These are phyloP conservation scores for Triticum turgidum DNA, from an alignment of 176 grass and related monocot genomes.

Conservation along the genomic window DNA sequence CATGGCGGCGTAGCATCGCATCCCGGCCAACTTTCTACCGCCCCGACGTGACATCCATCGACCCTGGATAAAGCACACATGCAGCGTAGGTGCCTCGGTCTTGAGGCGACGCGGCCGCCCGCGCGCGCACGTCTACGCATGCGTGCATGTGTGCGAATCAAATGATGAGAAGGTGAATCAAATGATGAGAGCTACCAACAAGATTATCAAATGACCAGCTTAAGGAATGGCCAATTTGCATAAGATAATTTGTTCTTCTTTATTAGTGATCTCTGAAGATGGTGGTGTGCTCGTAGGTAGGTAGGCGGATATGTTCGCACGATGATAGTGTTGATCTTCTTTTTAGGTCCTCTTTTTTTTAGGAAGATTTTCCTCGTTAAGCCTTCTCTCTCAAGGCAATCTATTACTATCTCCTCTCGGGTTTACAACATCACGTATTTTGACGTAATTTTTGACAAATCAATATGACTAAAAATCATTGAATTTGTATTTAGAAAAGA, in stretches of 20 bases:
- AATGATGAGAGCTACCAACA: background rate
- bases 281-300: background rate
- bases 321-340: background rate
- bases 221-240: background rate
- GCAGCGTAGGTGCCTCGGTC: background rate
- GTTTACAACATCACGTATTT: too few relatives aligned
- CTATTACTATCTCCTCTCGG: too few relatives aligned
- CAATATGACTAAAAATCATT: too few relatives aligned
- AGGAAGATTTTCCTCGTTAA: background rate
- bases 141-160: background rate
- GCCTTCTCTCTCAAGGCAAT: background rate
- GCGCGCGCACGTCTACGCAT: background rate
- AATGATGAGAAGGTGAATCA: constrained; percentile 6
- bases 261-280: background rate
- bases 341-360: too few relatives aligned
- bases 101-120: background rate
- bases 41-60: background rate
- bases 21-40: background rate
- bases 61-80: background rate
- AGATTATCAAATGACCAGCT: background rate
- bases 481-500: too few relatives aligned
- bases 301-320: background rate
- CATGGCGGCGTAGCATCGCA: background rate
- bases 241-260: background rate
- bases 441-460: too few relatives aligned